Evolutionary conservation across 1,139 yeast species (phyloP).

Genomic region (Debaryomyces psychrophilus): DNA sequence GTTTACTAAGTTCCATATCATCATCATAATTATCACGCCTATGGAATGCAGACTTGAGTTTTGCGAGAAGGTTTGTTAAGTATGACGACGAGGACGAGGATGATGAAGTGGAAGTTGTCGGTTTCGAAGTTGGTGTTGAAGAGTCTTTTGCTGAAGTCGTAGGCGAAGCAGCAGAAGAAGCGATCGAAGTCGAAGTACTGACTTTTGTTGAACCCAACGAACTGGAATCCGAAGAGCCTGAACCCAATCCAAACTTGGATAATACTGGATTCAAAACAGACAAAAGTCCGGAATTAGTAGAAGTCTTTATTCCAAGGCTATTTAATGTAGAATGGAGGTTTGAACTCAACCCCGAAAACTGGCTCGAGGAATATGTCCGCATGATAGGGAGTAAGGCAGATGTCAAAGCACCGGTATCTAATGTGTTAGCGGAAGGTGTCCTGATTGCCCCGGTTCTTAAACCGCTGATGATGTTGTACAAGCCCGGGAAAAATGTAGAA

Average conservation of each 20-base stretch:
- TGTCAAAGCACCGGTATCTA: slow-evolving; percentile 18
- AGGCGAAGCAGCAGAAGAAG: not conserved
- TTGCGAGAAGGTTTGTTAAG: slow-evolving; percentile 3
- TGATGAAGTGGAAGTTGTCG: slow-evolving; percentile 8
- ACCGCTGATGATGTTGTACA: slow-evolving; percentile 20
- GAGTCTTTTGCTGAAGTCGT: not conserved
- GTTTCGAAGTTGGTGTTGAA: not conserved
- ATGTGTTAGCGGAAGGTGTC: slow-evolving; percentile 16
- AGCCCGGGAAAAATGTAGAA: slow-evolving; percentile 11
- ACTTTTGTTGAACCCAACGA: slow-evolving; percentile 20
- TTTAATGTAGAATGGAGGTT: slow-evolving; percentile 15
- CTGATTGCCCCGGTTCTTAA: slow-evolving; percentile 21
- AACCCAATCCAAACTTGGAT: slow-evolving; percentile 1
- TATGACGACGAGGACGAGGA: slow-evolving; percentile 9
- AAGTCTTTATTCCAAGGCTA: slow-evolving; percentile 18
- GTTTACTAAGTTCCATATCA: not conserved
- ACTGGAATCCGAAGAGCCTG: slow-evolving; percentile 10
- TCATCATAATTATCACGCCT: not conserved
- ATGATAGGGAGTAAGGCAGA: slow-evolving; percentile 13
- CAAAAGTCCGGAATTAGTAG: slow-evolving; percentile 19
- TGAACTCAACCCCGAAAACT: slow-evolving; percentile 16
- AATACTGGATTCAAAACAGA: slow-evolving; percentile 11
- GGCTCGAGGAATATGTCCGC: slow-evolving; percentile 13
- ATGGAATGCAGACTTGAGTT: not conserved
- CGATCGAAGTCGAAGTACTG: slow-evolving; percentile 16